Conservation (phyloP, 805 yeast genomes). For the Ogataea pignaliae region DNA sequence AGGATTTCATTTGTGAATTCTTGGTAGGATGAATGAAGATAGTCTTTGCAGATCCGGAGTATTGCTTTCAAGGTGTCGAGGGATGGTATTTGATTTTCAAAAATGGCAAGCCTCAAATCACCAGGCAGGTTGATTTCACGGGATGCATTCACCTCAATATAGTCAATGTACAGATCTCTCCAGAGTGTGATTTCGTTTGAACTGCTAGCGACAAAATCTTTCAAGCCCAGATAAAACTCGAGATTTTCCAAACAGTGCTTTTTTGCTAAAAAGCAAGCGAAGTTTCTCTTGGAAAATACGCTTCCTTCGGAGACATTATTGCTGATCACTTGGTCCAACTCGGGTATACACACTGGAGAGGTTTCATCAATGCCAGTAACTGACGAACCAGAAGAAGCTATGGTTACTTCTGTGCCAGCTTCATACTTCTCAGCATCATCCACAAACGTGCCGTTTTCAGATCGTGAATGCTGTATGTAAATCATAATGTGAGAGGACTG, state of each 20-base stretch:
- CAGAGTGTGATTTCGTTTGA: constrained; percentile 18
- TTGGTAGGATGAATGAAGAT: constrained; percentile 26
- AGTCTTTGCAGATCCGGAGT: constrained; percentile 19
- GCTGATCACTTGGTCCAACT: constrained; percentile 23
- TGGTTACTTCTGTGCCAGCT: neutral
- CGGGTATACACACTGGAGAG: constrained; percentile 17
- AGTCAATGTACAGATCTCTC: constrained; percentile 23
- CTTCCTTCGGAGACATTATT: constrained; percentile 20
- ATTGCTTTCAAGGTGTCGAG: constrained; percentile 13
- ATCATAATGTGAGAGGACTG: too few relatives aligned
- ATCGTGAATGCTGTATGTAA: too few relatives aligned
- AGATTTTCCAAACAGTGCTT: constrained; percentile 33
- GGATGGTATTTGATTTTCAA: constrained; percentile 17
- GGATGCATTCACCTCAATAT: constrained; percentile 23
- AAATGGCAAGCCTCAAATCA: constrained; percentile 16
- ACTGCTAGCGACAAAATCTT: constrained; percentile 14
- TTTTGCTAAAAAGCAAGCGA: constrained; percentile 24
- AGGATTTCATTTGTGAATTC: constrained; percentile 24
- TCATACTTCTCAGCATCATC: neutral
- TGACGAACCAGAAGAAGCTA: neutral
- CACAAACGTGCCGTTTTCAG: too few relatives aligned
- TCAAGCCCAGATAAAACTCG: constrained; percentile 28
- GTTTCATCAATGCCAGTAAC: too few relatives aligned
- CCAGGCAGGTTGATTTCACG: constrained; percentile 32
- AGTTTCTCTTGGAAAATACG: constrained; percentile 23